Percentiles rank a stretch among this genome's conserved stretches.
Conservation (phyloP, 129 eudicot genomes). For the Artemisia annua region DNA sequence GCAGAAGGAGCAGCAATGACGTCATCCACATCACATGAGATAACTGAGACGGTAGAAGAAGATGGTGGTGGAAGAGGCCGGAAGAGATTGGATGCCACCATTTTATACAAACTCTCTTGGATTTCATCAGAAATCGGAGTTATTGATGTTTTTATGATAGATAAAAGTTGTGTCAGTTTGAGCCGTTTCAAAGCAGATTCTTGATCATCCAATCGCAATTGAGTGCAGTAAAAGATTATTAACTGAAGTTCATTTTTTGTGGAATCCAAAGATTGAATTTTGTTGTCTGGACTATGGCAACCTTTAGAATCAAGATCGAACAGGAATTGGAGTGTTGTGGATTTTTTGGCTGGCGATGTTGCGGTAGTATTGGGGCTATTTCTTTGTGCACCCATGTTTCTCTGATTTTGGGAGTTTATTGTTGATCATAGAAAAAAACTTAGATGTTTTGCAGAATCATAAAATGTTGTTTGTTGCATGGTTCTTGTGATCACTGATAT, state of each 20-base stretch:
- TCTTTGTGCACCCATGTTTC: slow-evolving; percentile 40
- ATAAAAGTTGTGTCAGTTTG: slow-evolving; percentile 59
- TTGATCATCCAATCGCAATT: slow-evolving; percentile 38
- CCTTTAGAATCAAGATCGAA: slow-evolving; percentile 50
- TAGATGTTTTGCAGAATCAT: slow-evolving; percentile 23
- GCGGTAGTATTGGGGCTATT: slow-evolving; percentile 40
- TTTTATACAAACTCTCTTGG: slow-evolving; percentile 38
- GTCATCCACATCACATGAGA: slow-evolving; percentile 53
- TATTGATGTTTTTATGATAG: slow-evolving; percentile 46
- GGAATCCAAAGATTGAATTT: slow-evolving; percentile 15
- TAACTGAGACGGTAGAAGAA: slow-evolving; percentile 8
- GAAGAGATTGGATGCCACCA: slow-evolving; percentile 66
- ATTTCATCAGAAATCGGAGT: slow-evolving; percentile 39
- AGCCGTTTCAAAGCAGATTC: slow-evolving; percentile 61
- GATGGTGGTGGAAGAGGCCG: slow-evolving; percentile 56
- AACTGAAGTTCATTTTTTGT: slow-evolving; percentile 47
- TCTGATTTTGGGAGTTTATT: slow-evolving; percentile 9
- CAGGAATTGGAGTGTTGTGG: slow-evolving; percentile 51
- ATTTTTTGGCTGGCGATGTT: slow-evolving; percentile 21
- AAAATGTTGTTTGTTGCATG: slow-evolving; percentile 19
- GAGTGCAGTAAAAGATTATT: slow-evolving; percentile 49
- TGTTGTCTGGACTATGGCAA: not conserved
- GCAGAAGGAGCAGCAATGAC: slow-evolving; percentile 42
- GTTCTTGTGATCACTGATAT: slow-evolving; percentile 20
- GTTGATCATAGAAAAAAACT: not conserved